Conservation (phyloP, 305 asterid species). For the Fraxinus baroniana region DNA sequence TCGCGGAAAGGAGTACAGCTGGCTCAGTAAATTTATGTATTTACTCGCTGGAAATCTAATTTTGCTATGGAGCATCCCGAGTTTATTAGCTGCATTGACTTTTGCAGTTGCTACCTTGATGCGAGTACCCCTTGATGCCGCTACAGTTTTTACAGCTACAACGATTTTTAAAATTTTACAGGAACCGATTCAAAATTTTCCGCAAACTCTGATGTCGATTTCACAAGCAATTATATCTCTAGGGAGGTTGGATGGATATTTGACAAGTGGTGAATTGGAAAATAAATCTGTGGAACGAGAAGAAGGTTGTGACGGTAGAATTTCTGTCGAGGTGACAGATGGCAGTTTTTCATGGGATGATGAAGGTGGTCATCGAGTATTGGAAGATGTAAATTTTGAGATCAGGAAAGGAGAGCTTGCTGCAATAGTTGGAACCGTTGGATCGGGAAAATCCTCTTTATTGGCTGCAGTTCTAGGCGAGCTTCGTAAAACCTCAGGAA, state of each 20-base stretch:
- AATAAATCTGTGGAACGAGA: conserved; percentile 41
- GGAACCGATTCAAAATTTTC: conserved; percentile 60
- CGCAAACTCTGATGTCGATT: conserved; percentile 50
- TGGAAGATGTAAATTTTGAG: conserved; percentile 39
- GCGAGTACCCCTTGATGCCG: conserved; percentile 40
- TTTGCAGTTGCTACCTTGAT: conserved; percentile 41
- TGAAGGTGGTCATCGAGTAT: conserved; percentile 27
- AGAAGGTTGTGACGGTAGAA: conserved; percentile 28
- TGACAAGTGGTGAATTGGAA: conserved; percentile 50
- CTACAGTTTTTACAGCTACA: conserved; percentile 58
- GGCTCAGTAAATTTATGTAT: conserved; percentile 57
- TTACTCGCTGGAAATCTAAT: conserved; percentile 30
- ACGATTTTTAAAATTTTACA: conserved; percentile 56
- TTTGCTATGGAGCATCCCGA: conserved; percentile 50
- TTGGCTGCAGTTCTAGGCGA: conserved; percentile 61
- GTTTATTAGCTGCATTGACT: conserved; percentile 43
- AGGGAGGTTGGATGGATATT: conserved; percentile 55
- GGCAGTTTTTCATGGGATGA: conserved; percentile 53
- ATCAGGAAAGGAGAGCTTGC: conserved; percentile 51
- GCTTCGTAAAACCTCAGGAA: conserved; percentile 50
- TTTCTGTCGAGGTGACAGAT: conserved; percentile 40
- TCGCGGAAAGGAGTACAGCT: conserved; percentile 41
- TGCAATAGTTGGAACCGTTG: conserved; percentile 49
- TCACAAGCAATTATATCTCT: conserved; percentile 60
- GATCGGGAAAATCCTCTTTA: conserved; percentile 62